These are phyloP conservation scores for Closterium sp. DNA, from an alignment of 139 green algal species.

Conservation along the genomic window DNA sequence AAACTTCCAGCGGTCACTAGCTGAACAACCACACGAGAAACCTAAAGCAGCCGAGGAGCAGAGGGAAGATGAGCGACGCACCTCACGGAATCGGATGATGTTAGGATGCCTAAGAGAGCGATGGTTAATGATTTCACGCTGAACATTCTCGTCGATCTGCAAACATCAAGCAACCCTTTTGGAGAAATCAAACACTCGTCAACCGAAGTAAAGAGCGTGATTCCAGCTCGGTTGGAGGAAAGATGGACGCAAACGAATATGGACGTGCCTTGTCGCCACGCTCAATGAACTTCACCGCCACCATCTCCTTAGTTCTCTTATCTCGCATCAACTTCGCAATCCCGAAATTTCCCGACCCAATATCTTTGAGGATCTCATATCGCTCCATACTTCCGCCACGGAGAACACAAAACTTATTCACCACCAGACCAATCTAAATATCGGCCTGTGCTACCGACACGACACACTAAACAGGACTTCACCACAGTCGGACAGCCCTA, in stretches of 20 bases:
- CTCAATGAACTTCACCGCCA: conserved; percentile 84
- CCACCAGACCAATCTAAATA: neutral
- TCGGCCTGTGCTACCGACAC: neutral
- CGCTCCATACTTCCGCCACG: conserved; percentile 6
- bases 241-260: neutral
- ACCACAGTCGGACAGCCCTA: neutral
- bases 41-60: conserved; percentile 14
- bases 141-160: conserved; percentile 94
- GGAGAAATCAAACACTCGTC: neutral
- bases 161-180: neutral
- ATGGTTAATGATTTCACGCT: conserved; percentile 98
- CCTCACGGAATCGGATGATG: conserved; percentile 84
- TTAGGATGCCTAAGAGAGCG: conserved; percentile 90
- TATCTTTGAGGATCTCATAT: conserved; percentile 61
- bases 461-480: neutral
- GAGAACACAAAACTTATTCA: neutral
- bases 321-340: conserved; percentile 81
- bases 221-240: neutral
- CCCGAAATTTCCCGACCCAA: conserved; percentile 93
- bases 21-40: neutral
- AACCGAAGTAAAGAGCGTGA: neutral
- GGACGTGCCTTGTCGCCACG: conserved; percentile 63
- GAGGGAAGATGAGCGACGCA: conserved; percentile 17
- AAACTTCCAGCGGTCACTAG: conserved; percentile 12
- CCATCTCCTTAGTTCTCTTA: conserved; percentile 66